Conservation (phyloP, 345 rosid genomes). For the Populus davidiana region DNA sequence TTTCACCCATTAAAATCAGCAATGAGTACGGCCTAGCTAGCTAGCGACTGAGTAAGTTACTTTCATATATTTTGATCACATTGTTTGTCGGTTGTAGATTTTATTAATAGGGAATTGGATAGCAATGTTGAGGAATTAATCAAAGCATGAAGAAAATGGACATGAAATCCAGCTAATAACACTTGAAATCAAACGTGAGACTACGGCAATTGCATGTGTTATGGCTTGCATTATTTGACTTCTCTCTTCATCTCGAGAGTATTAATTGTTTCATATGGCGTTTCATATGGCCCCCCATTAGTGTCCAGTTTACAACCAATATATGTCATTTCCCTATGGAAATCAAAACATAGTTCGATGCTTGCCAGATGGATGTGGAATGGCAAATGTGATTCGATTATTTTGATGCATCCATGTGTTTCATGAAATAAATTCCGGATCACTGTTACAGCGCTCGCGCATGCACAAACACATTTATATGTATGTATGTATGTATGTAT, state of each 20-base stretch:
- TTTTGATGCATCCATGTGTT: not conserved
- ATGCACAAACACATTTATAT: no score
- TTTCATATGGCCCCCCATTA: no score
- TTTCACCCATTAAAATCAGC: not conserved
- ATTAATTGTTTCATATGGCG: no score
- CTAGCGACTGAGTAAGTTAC: not conserved
- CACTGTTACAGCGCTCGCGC: no score
- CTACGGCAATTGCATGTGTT: not conserved
- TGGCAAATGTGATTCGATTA: not conserved
- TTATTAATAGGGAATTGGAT: no score
- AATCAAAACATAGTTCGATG: not conserved
- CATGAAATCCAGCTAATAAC: constrained; percentile 2
- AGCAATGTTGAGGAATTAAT: not conserved
- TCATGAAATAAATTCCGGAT: not conserved
- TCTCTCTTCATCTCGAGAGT: not conserved
- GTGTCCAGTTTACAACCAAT: not conserved
- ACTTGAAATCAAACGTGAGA: not conserved
- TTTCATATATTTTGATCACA: not conserved
- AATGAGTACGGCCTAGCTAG: not conserved
- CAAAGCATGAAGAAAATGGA: not conserved
- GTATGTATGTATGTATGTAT: no score
- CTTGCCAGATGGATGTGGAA: constrained; percentile 7
- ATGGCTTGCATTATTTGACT: not conserved
- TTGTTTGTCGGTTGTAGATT: no score
- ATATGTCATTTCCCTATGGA: not conserved